A percentile compares a stretch with the other conserved stretches of the same genome.
These are phyloP conservation scores for Inonotus hispidus DNA, from an alignment of 1,284 basidiomycete species.

Conservation along the genomic window DNA sequence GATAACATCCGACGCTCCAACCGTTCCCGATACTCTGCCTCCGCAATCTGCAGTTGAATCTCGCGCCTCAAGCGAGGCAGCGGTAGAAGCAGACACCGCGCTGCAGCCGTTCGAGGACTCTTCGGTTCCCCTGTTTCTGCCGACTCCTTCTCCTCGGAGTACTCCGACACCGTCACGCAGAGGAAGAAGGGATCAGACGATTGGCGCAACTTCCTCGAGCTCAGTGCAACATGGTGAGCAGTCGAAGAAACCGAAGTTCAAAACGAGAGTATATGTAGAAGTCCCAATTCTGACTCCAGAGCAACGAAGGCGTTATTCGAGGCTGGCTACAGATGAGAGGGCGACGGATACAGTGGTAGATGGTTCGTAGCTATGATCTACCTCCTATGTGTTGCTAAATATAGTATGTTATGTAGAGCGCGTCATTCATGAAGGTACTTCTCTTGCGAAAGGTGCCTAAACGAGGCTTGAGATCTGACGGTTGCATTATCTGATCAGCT, in stretches of 20 bases:
- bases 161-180: neutral
- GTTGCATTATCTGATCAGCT: conserved; percentile 21
- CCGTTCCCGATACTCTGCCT: neutral
- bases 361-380: conserved; percentile 16
- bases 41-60: neutral
- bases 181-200: neutral
- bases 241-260: neutral
- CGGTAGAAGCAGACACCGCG: neutral
- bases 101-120: neutral
- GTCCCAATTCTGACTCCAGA: conserved; percentile 1
- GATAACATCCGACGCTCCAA: neutral
- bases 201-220: neutral
- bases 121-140: conserved; percentile 11
- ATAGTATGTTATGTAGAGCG: neutral
- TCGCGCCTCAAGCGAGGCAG: neutral
- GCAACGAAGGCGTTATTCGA: neutral
- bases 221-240: neutral
- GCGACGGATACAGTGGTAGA: neutral
- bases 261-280: conserved; percentile 5
- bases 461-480: neutral
- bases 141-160: conserved; percentile 3
- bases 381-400: neutral
- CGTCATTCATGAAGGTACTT: neutral
- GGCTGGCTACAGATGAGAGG: neutral
- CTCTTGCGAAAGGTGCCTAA: neutral